These are phyloP conservation scores for Cercospora zeina DNA, from an alignment of 2,329 filamentous ascomycete species.

Conservation along the genomic window DNA sequence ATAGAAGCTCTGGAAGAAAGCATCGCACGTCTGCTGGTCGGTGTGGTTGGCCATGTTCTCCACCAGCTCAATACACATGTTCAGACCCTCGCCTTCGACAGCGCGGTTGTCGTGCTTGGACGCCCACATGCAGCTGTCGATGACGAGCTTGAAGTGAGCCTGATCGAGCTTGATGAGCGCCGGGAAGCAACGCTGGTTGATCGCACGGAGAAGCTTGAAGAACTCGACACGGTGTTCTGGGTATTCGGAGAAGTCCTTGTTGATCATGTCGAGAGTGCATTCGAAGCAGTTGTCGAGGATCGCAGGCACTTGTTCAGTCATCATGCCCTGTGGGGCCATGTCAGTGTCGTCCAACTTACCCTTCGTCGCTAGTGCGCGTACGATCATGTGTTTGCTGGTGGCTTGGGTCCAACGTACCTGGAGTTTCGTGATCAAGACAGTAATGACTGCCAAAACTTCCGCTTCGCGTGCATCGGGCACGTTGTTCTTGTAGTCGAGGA, in stretches of 20 bases:
- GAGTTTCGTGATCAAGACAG: slow-evolving; percentile 93
- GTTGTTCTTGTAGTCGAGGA: slow-evolving; percentile 96
- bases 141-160: slow-evolving; percentile 98
- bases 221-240: slow-evolving; percentile 99
- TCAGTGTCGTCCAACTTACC: slow-evolving; percentile 35
- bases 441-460: slow-evolving; percentile 96
- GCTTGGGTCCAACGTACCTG: slow-evolving; percentile 71
- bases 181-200: slow-evolving; percentile 97
- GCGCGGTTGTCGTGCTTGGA: slow-evolving; percentile 99
- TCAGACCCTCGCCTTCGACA: slow-evolving; percentile 91
- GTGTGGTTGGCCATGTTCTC: slow-evolving; percentile 90
- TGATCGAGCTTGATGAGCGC: slow-evolving; percentile 91
- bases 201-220: slow-evolving; percentile 92
- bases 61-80: slow-evolving; percentile 97
- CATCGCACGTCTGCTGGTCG: slow-evolving; percentile 79
- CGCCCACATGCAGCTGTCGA: slow-evolving; percentile 99
- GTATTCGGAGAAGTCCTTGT: slow-evolving; percentile 99
- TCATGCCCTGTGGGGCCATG: slow-evolving; percentile 64
- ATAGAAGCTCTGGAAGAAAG: slow-evolving; percentile 98
- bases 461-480: slow-evolving; percentile 93
- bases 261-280: slow-evolving; percentile 99
- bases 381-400: slow-evolving; percentile 54
- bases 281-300: slow-evolving; percentile 99
- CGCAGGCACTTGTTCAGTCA: slow-evolving; percentile 96
- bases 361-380: slow-evolving; percentile 31